Evolutionary conservation across 2,329 filamentous ascomycete genomes (phyloP).

Genomic region (Daldinia sp.): DNA sequence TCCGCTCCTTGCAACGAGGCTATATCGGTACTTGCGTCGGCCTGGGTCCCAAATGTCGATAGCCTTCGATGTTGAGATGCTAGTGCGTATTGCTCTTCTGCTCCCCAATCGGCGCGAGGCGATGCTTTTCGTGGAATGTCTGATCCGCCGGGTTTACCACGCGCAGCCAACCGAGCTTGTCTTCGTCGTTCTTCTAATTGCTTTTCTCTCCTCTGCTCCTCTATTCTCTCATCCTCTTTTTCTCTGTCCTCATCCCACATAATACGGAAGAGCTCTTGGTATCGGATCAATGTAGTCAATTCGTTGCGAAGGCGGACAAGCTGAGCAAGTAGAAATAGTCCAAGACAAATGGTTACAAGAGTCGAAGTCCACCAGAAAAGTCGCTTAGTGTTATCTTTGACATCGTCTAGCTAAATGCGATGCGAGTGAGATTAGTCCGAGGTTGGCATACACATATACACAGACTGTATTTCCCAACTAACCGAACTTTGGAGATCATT

Average conservation of each 20-base stretch:
- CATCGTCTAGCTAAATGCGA: slow-evolving; percentile 27
- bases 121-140: not conserved
- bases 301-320: slow-evolving; percentile 32
- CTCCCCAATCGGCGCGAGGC: not conserved
- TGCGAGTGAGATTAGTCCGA: not conserved
- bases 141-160: not conserved
- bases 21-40: not conserved
- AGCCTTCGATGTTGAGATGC: not conserved
- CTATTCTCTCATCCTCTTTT: slow-evolving; percentile 4
- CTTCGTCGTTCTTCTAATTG: not conserved
- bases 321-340: slow-evolving; percentile 34
- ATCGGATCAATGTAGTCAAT: slow-evolving; percentile 27
- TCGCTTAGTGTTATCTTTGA: slow-evolving; percentile 34
- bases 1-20: not conserved
- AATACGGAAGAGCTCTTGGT: slow-evolving; percentile 34
- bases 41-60: slow-evolving; percentile 1
- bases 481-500: slow-evolving; percentile 16
- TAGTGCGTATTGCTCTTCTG: not conserved
- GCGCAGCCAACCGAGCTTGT: not conserved
- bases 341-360: slow-evolving; percentile 25
- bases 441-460: too few relatives aligned
- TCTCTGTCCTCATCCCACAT: slow-evolving; percentile 40
- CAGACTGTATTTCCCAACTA: not conserved
- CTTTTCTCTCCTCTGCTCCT: slow-evolving; percentile 11
- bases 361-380: slow-evolving; percentile 40